Base-by-base conservation (phyloP, 306 rosid genomes). In the Dalbergia cochinchinensis region DNA sequence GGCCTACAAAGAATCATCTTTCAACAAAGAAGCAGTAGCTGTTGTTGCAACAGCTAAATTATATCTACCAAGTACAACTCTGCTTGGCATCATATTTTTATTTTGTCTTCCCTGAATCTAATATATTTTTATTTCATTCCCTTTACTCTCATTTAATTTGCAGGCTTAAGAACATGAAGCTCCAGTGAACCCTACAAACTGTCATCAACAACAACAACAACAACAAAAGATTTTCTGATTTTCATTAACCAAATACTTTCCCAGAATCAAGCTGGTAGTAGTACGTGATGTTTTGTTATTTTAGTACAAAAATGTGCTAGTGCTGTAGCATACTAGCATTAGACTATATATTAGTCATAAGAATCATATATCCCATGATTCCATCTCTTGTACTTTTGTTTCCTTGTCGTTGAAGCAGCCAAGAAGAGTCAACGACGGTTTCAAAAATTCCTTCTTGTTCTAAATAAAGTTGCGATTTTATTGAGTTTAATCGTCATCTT, bases 141-240 rank as follows among this genome's bases (percentile, higher is more conserved):
- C 33, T 72, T 18, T 80, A 9, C 65, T 70, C 33, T 11, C 31
- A 26, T 26, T 26, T 26, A 20, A 15, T 48, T 71, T 85, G 78
- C 92, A 95, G 99, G 94, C 48, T 87, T 81, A 90, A 87, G 85
- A 86, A 88, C 85, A 18, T 91, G 84, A 92, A 76, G 73, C 90
- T 90, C 76, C 80, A 86, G 60, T 92, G 89, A 90, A 26, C 31
- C 80, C 48, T n/a, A 37, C 53, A 48, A 77, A 59, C 69, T 48
- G 26, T 11, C 60, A 54, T 71, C 74, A 14, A 73, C 75, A 71
- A 63, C 73, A 61, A 73, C 75, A 71, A 63, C 73, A 61, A 37
- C 58, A 71, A 79, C 76, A 78, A 37, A 74, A 75, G 37, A 54
- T 80, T 73, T 65, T 65, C 62, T 69, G 39, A 70, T 58, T 70